Evolutionary conservation across 2,329 filamentous ascomycete species (phyloP).

Genomic region (Claviceps cyperi): DNA sequence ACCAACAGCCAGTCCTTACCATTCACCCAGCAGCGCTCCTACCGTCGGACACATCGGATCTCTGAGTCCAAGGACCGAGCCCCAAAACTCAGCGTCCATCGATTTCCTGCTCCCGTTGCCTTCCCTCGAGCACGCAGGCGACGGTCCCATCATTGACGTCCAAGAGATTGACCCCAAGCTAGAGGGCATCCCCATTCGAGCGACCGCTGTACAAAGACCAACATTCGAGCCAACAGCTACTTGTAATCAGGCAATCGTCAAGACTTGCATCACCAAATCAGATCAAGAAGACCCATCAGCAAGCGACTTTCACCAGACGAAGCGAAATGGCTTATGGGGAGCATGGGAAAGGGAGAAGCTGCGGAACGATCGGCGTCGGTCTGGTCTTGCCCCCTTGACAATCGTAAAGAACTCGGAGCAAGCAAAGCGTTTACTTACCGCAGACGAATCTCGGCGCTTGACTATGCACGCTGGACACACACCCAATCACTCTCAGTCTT

Average conservation of each 20-base stretch:
- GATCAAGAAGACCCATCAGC: slow-evolving; percentile 14
- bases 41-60: slow-evolving; percentile 24
- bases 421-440: slow-evolving; percentile 31
- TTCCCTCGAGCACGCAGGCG: slow-evolving; percentile 17
- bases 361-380: slow-evolving; percentile 3
- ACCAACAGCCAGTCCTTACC: slow-evolving; percentile 15
- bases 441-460: slow-evolving; percentile 34
- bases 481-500: slow-evolving; percentile 43
- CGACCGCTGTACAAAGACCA: slow-evolving; percentile 34
- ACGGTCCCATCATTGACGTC: slow-evolving; percentile 39
- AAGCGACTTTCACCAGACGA: not conserved
- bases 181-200: slow-evolving; percentile 45
- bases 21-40: slow-evolving; percentile 21
- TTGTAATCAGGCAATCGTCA: slow-evolving; percentile 15
- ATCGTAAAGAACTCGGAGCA: slow-evolving; percentile 22
- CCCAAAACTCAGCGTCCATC: slow-evolving; percentile 18
- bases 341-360: slow-evolving; percentile 2
- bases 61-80: slow-evolving; percentile 31
- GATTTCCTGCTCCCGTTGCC: slow-evolving; percentile 21
- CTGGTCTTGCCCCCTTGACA: slow-evolving; percentile 1
- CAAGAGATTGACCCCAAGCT: slow-evolving; percentile 41
- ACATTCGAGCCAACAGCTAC: slow-evolving; percentile 25
- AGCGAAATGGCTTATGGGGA: not conserved
- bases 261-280: slow-evolving; percentile 14
- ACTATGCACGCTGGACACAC: slow-evolving; percentile 51